Evolutionary conservation across 75 land plant species (phyloP), one percentile per base, ranked within the genome.

Genomic region (Isoetes taiwanensis): DNA sequence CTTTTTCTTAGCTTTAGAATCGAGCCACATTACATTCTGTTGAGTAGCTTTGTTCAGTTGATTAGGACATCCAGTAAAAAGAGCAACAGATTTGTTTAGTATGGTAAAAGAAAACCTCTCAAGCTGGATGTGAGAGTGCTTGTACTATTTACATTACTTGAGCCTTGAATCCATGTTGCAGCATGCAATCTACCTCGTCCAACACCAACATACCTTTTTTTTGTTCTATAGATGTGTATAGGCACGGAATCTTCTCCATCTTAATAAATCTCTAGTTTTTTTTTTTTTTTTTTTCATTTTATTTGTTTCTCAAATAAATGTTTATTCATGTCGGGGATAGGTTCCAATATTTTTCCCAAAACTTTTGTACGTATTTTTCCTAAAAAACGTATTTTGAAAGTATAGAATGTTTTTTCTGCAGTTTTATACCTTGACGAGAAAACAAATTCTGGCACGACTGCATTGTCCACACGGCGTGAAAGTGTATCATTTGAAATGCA

Each of bases 101-200:
- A 85, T 64, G 27, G 71, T 54, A 14, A 54, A 57, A 9, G 79
- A 67, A 57, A 79, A 57, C 41, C 62, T 76, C 74, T 85, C 90
- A 25, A 82, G 74, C 30, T 70, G 93, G 96, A 17, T 64, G 70
- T 20, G 81, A 73, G 0, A 86, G 66, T 23, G 87, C 86, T 32
- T 64, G 71, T 35, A 77, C 63, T n/a, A 86, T 73, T 73, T 90
- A 78, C 79, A 85, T 70, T 23, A 86, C 96, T 48, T 90, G 87
- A 31, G 85, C 86, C 21, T 75, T 69, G 32, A 90, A 90, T 11
- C 93, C 96, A 17, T 64, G 69, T 42, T 85, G 73, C 23, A 90
- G 80, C 84, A 90, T 82, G 56, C 81, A 78, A 50, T 90, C 96
- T 25, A 85, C 96, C 69, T 89, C 96, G 68, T 89, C 96, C 30